Evolutionary conservation across 192 early-diverging fungal species (phyloP).

Genomic region (Gryganskiella cystojenkinii): DNA sequence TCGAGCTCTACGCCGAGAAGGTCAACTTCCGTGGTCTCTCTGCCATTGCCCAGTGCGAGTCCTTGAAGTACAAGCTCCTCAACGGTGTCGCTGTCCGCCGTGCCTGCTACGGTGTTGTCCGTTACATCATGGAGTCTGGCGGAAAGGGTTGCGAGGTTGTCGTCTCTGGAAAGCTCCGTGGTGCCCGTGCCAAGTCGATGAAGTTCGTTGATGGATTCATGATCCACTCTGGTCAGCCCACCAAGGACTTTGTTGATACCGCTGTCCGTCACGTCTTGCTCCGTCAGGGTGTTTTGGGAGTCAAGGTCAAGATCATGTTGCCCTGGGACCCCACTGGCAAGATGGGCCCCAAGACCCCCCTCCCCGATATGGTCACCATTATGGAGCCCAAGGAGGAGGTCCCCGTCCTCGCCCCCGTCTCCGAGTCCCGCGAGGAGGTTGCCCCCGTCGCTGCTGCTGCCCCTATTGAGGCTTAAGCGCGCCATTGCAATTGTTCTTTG

Average conservation of each 20-base stretch:
- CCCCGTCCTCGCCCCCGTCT: conserved; percentile 72
- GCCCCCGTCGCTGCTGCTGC: conserved; percentile 41
- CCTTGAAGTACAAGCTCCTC: conserved; percentile 97
- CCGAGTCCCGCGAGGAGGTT: conserved; percentile 63
- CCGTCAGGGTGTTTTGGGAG: conserved; percentile 98
- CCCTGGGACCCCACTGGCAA: conserved; percentile 91
- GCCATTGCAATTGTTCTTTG: too few species aligned
- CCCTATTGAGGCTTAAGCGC: conserved; percentile 46
- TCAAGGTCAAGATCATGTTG: conserved; percentile 99
- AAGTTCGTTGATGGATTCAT: conserved; percentile 99
- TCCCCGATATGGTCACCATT: conserved; percentile 97
- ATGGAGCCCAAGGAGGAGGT: conserved; percentile 92
- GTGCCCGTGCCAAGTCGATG: conserved; percentile 99
- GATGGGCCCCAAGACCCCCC: conserved; percentile 92
- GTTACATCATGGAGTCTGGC: conserved; percentile 99
- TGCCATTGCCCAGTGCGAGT: conserved; percentile 99
- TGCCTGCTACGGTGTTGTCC: conserved; percentile 98
- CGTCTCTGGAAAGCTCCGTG: conserved; percentile 99
- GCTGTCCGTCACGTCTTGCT: conserved; percentile 98
- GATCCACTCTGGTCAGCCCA: conserved; percentile 99
- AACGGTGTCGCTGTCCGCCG: conserved; percentile 97
- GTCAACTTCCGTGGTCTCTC: conserved; percentile 97
- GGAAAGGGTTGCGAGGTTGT: conserved; percentile 99
- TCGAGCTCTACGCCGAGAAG: conserved; percentile 99
- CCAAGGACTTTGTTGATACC: conserved; percentile 93